phyloP scores from a whole-genome alignment of 2,329 filamentous ascomycete species.

The Periconia digitata region DNA sequence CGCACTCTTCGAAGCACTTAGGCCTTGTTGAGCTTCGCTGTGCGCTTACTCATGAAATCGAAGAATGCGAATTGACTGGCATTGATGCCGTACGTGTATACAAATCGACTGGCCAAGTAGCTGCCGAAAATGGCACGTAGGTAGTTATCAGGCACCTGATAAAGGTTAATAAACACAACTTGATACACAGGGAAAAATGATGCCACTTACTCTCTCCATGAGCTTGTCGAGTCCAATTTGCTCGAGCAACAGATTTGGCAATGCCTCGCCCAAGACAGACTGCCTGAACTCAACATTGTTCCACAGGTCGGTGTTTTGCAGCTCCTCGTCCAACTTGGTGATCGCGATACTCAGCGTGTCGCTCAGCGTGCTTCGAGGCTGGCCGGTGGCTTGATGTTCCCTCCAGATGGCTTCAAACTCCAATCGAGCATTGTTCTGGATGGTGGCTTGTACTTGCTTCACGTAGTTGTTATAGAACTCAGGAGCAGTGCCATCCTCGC shows the following conservation, averaged over 20 bases:
- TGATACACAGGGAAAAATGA: not conserved
- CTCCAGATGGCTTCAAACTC: constrained; percentile 99
- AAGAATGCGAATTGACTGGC: constrained; percentile 98
- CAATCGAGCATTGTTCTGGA: constrained; percentile 85
- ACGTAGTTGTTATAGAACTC: constrained; percentile 94
- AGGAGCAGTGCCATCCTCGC: constrained; percentile 74
- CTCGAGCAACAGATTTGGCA: constrained; percentile 79
- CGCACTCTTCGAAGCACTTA: constrained; percentile 1
- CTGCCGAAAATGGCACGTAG: constrained; percentile 94
- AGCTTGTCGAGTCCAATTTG: constrained; percentile 92
- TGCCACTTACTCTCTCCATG: constrained; percentile 66
- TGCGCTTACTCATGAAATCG: constrained; percentile 69
- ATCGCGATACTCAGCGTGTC: constrained; percentile 91
- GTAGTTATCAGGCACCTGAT: constrained; percentile 81
- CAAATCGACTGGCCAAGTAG: constrained; percentile 91
- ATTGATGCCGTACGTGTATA: constrained; percentile 90
- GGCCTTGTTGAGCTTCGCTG: constrained; percentile 39
- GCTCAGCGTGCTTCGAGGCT: constrained; percentile 80
- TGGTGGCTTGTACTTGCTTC: constrained; percentile 84
- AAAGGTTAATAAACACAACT: constrained; percentile 18
- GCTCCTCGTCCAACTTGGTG: constrained; percentile 93
- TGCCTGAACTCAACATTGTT: constrained; percentile 75
- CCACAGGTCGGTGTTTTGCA: constrained; percentile 93
- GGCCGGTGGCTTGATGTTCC: constrained; percentile 80
- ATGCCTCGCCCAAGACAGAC: constrained; percentile 78